A percentile compares a stretch with the other conserved stretches of the same genome.
These are phyloP conservation scores for Thuidium tamariscinum DNA, from an alignment of 225 moss, liverwort and hornwort genomes.

Conservation along the genomic window DNA sequence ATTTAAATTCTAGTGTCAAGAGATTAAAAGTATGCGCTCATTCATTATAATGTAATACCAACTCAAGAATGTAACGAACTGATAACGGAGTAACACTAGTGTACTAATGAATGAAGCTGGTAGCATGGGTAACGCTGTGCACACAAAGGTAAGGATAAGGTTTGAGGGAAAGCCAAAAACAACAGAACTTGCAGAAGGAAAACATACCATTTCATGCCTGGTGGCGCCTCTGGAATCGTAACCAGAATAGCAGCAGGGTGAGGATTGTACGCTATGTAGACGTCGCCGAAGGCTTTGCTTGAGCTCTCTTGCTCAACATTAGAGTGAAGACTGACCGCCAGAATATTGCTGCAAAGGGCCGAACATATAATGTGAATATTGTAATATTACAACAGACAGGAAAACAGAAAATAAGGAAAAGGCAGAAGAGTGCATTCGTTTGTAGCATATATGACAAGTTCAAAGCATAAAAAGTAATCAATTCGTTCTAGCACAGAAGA, in stretches of 20 bases:
- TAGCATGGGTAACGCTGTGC: neutral
- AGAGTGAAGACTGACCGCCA: constrained; percentile 66
- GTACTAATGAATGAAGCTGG: neutral
- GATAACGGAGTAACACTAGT: neutral
- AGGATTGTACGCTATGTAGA: constrained; percentile 83
- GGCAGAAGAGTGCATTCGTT: neutral
- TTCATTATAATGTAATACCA: neutral
- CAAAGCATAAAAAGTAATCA: neutral
- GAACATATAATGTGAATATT: neutral
- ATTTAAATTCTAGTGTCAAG: neutral
- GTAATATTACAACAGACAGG: neutral
- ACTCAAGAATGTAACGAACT: neutral
- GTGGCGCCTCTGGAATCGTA: constrained; percentile 50
- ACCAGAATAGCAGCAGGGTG: constrained; percentile 28
- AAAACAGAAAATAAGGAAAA: neutral
- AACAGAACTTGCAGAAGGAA: neutral
- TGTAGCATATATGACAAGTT: neutral
- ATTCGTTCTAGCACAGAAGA: neutral
- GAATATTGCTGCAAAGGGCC: constrained; percentile 41
- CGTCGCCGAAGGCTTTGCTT: constrained; percentile 20
- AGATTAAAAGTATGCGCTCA: neutral
- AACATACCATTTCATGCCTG: constrained; percentile 59
- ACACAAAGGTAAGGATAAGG: neutral
- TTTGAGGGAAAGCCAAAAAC: neutral
- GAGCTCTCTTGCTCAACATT: constrained; percentile 7